Evolutionary conservation across 208 protist genomes (phyloP).

Genomic region (Acanthamoeba royreba): DNA sequence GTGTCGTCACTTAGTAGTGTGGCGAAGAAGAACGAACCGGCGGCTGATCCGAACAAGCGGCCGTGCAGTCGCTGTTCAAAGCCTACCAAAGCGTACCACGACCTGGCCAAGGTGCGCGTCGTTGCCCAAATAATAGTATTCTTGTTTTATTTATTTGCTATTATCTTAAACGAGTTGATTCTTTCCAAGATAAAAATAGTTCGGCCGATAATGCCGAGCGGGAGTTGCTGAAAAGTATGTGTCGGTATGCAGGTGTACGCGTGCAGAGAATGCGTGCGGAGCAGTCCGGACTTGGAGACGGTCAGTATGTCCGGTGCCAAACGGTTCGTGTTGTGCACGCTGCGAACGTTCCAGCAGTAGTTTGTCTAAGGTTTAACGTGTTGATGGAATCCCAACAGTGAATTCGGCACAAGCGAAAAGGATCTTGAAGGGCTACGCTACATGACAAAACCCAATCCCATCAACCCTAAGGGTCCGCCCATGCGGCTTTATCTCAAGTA

Average conservation of each 20-base stretch:
- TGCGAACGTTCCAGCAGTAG: background rate
- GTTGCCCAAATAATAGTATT: too few relatives aligned
- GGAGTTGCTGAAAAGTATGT: too few relatives aligned
- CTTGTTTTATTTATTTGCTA: too few relatives aligned
- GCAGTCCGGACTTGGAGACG: background rate
- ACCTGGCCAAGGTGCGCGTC: background rate
- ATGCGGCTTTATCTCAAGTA: constrained; percentile 25
- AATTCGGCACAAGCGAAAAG: constrained; percentile 10
- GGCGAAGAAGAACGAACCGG: background rate
- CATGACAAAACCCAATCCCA: background rate
- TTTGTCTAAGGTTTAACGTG: too few relatives aligned
- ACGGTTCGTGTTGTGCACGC: background rate
- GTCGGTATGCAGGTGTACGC: background rate
- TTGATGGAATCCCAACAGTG: too few relatives aligned
- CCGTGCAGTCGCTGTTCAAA: background rate
- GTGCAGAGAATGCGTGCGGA: background rate
- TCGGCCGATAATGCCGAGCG: too few relatives aligned
- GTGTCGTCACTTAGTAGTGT: too few relatives aligned
- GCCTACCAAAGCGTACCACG: background rate
- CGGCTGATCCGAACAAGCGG: background rate
- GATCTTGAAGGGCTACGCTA: background rate
- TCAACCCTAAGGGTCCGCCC: constrained; percentile 28
- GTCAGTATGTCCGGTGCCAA: background rate
- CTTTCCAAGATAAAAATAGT: too few relatives aligned
- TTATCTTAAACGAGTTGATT: too few relatives aligned